These are phyloP conservation scores for Cucumis cinereus DNA, from an alignment of 306 rosid genomes.

Conservation along the genomic window DNA sequence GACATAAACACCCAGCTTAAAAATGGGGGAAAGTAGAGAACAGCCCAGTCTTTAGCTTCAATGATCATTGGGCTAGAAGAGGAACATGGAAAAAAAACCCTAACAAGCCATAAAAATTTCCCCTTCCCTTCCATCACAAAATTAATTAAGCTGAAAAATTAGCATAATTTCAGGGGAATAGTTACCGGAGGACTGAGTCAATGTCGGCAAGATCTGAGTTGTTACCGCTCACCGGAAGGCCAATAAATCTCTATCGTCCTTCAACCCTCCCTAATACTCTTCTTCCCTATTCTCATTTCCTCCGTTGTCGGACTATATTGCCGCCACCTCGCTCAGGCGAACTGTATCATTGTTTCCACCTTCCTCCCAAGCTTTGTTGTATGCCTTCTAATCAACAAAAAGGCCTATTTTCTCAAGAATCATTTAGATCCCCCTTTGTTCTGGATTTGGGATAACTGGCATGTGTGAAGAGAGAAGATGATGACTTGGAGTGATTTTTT, in stretches of 20 bases:
- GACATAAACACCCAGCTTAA: neutral
- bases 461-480: too few species aligned
- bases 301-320: too few species aligned
- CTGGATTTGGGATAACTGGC: too few species aligned
- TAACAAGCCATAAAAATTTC: neutral
- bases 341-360: too few species aligned
- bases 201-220: conserved; percentile 10
- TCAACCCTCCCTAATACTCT: neutral
- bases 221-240: neutral
- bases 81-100: neutral
- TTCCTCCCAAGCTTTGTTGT: too few species aligned
- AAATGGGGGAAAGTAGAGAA: neutral
- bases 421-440: too few species aligned
- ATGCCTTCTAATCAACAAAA: too few species aligned
- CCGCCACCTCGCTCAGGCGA: too few species aligned
- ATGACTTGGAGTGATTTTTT: too few species aligned
- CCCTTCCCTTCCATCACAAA: neutral
- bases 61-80: neutral
- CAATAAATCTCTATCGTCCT: neutral
- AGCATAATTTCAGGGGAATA: conserved; percentile 3
- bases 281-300: too few species aligned
- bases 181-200: conserved; percentile 12
- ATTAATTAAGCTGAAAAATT: neutral
- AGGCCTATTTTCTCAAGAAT: too few species aligned
- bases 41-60: neutral